Base-by-base conservation (phyloP, 805 yeast genomes). In the Lipomyces orientalis region DNA sequence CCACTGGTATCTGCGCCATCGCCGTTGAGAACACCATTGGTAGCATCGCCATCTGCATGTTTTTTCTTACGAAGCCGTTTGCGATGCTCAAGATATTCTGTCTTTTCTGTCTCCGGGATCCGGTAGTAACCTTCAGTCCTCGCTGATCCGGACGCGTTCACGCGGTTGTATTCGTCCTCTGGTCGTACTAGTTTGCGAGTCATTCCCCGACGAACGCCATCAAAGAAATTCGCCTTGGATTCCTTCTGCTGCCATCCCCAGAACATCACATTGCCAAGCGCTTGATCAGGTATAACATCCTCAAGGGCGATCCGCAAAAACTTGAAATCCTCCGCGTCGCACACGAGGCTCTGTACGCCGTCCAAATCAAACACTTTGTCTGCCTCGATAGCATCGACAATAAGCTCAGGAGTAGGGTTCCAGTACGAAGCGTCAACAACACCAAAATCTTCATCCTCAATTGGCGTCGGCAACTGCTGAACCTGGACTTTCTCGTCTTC, bases 81-180 rank as follows among this genome's bases (percentile, higher is more conserved):
- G 60, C 95, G 87, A 77, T 93, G 97, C 1, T 97, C 95, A 63
- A 93, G 80, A 75, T 91, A 93, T 67, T 86, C 89, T 14, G 86
- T 81, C 76, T 93, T 93, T 56, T 87, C 83, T 0, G 86, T 82
- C 71, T 93, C 97, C 0, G 89, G 85, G 51, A 91, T 87, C 76
- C 90, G 90, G 58, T 79, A 78, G 75, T 88, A 91, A 0, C 97
- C 97, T 65, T 88, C 87, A 49, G 93, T 87, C 73, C 86, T 85
- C 74, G 89, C 89, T 1, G 90, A 83, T 0, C 93, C 91, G 0
- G 88, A 79, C 0, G 70, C 64, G 62, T 84, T 85, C 55, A 80
- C 82, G 55, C 84, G 73, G 31, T 72, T 69, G 55, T 75, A 80
- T 33, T 77, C 75, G n/a, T 75, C 78, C 62, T 78, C 81, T n/a